A percentile compares a stretch with the other conserved stretches of the same genome.
These are phyloP conservation scores for Aspergillaceae sp. DNA, from an alignment of 2,329 filamentous ascomycete genomes.

Conservation along the genomic window DNA sequence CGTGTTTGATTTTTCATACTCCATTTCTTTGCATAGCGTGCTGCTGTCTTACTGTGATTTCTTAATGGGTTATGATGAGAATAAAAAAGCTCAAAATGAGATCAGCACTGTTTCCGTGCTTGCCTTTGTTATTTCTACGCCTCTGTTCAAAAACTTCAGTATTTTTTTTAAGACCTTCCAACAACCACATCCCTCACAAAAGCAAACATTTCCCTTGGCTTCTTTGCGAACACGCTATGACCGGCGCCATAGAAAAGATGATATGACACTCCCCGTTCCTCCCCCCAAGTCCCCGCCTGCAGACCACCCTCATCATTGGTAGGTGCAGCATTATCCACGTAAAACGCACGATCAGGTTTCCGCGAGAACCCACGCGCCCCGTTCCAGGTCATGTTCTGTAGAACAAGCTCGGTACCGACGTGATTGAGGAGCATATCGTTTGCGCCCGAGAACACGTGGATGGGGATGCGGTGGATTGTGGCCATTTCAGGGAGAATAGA, in stretches of 20 bases:
- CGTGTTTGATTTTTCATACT: neutral
- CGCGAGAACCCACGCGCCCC: slow-evolving; percentile 28
- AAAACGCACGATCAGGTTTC: slow-evolving; percentile 18
- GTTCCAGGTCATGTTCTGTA: slow-evolving; percentile 37
- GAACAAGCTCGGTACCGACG: slow-evolving; percentile 25
- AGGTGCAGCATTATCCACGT: slow-evolving; percentile 14
- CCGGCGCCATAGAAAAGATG: slow-evolving; percentile 28
- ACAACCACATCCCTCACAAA: slow-evolving; percentile 30
- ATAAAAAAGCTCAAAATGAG: no score
- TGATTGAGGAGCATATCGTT: slow-evolving; percentile 33
- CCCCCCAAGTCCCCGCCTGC: slow-evolving; percentile 23
- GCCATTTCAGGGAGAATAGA: slow-evolving; percentile 24
- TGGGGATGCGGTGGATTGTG: slow-evolving; percentile 21
- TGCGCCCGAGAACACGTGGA: slow-evolving; percentile 32
- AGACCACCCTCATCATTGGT: neutral
- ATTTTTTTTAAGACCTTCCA: neutral
- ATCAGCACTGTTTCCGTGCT: no score
- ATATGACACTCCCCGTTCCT: slow-evolving; percentile 28
- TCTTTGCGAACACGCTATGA: slow-evolving; percentile 25
- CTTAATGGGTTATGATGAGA: no score
- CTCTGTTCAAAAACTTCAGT: no score
- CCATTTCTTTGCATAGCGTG: slow-evolving; percentile 3
- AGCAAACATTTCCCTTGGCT: slow-evolving; percentile 27
- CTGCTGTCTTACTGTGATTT: no score
- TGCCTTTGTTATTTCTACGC: no score